Evolutionary conservation across 2,329 filamentous ascomycete species (phyloP), one percentile per base, ranked within the genome.

Genomic region (Hypoxylon sp.): DNA sequence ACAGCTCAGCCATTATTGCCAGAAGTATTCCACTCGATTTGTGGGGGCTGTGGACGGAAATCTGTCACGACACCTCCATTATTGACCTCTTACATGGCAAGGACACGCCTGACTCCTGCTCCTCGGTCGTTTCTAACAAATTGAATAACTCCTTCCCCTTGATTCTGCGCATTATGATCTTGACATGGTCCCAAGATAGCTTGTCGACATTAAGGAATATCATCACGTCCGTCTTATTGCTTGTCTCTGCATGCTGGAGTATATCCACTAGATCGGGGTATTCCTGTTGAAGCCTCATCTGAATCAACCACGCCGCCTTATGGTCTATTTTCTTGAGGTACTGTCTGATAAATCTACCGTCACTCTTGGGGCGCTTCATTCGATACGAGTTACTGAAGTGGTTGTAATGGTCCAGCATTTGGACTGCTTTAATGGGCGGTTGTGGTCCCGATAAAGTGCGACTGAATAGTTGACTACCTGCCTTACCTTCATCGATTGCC

Each of bases 251-350:
- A 9, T 10, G 28, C 9, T 64, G 28, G 3, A 68, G 57, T 10
- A 65, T 30, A 13, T 23, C 9, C 11, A 69, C 70, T n/a, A 68
- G 56, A 4, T 67, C 46, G 0, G 73, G 70, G 36, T 67, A 68
- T 51, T 57, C 67, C 21, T 72, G 52, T 2, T 65, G 65, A 5
- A 74, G 67, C 28, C 60, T 63, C 32, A 60, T 67, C 55, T 74
- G 73, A 1, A 74, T 53, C 13, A 66, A 60, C 52, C 72, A 72
- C 19, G 73, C 66, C 2, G 66, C 65, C 10, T 63, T 67, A 1
- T 53, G 21, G 23, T 74, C 71, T 36, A 73, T 50, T 14, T 62
- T 53, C n/a, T 58, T 60, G 14, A 75, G 65, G 36, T 69, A 74
- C 4, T 58, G 41, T 41, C 60, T 49, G 55, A 75, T 72, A 38